A percentile compares a stretch with the other conserved stretches of the same genome.
phyloP scores from a whole-genome alignment of 2,329 filamentous ascomycete genomes.

The Thermothelomyces thermophilus region DNA sequence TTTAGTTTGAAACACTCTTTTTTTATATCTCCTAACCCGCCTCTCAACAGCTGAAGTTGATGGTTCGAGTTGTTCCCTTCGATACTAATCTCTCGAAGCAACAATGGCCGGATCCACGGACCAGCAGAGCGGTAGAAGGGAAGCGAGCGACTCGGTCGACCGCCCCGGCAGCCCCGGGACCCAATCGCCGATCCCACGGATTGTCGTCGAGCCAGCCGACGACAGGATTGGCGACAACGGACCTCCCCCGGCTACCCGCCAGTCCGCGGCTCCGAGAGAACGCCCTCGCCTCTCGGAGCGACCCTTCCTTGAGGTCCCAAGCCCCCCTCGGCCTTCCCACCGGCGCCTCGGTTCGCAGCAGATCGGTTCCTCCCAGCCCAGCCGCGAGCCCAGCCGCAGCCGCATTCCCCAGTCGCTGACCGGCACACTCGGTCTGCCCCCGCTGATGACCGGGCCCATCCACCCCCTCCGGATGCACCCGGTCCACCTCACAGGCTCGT shows the following conservation, averaged over 20 bases:
- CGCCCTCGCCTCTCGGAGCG: background rate
- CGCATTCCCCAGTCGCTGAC: background rate
- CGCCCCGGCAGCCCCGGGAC: background rate
- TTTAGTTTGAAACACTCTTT: too few species aligned
- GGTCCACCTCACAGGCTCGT: conserved; percentile 2
- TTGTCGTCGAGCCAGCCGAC: background rate
- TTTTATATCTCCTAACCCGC: too few species aligned
- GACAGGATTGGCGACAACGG: background rate
- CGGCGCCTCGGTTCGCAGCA: background rate
- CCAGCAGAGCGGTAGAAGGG: too few species aligned
- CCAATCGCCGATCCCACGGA: background rate
- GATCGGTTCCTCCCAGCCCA: background rate
- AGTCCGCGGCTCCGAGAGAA: background rate
- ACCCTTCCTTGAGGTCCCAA: background rate
- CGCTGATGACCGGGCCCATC: conserved; percentile 8
- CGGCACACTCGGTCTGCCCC: background rate
- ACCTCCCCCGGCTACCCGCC: background rate
- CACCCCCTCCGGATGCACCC: conserved; percentile 17
- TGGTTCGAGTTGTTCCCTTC: too few species aligned
- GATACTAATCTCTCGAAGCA: too few species aligned
- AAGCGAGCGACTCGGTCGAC: background rate
- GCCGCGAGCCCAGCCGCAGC: background rate
- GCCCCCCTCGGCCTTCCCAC: background rate
- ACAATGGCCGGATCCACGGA: too few species aligned
- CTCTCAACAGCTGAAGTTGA: too few species aligned